Conservation (phyloP, 1,139 yeast genomes). For the Lipomyces yarrowii region DNA sequence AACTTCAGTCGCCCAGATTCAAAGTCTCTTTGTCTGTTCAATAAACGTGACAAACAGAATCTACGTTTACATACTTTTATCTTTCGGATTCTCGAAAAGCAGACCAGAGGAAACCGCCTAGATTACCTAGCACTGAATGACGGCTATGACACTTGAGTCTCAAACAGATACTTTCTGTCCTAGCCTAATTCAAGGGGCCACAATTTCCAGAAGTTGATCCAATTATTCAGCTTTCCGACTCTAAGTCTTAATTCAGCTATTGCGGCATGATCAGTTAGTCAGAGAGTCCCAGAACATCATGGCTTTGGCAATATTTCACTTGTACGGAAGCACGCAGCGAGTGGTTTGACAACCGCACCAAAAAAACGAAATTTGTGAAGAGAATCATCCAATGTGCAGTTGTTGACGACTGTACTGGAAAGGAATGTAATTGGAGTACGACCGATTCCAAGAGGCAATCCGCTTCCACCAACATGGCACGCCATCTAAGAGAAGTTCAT, state of each 20-base stretch:
- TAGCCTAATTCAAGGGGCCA: background rate
- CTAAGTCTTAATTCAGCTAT: background rate
- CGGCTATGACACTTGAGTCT: background rate
- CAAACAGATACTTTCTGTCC: background rate
- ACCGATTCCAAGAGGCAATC: constrained; percentile 3
- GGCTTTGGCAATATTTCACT: constrained; percentile 1
- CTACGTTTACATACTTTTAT: background rate
- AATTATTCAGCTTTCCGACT: background rate
- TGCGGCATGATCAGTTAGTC: background rate
- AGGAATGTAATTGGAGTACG: background rate
- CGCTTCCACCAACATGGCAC: background rate
- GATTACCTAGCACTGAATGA: constrained; percentile 4
- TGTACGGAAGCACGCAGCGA: constrained; percentile 1
- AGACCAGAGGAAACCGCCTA: constrained; percentile 1
- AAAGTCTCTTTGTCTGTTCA: background rate
- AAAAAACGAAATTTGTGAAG: constrained; percentile 2
- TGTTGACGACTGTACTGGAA: constrained; percentile 1
- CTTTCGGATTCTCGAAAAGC: background rate
- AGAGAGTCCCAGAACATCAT: background rate
- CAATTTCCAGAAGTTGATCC: background rate
- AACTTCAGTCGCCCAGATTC: background rate
- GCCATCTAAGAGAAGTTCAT: constrained; percentile 2
- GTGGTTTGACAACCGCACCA: constrained; percentile 4
- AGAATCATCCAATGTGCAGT: constrained; percentile 2
- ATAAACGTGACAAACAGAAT: background rate